Evolutionary conservation across 306 rosid species (phyloP), one percentile per base, ranked within the genome.

Genomic region (Senna siamea): DNA sequence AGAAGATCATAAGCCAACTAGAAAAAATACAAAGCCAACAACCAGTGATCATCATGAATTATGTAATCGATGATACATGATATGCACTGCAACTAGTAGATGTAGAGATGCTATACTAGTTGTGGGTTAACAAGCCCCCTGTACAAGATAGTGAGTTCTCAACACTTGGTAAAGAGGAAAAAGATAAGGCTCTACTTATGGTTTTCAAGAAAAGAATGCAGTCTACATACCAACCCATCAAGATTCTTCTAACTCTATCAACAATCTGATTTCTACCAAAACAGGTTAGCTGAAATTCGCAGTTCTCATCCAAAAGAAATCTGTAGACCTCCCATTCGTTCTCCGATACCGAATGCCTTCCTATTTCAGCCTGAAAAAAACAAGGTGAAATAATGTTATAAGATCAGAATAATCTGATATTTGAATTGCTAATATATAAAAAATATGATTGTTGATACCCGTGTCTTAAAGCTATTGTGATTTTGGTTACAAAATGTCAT

Each of bases 321-420:
- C 85, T 88, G 87, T 88, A 90, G 35, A 90, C 89, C 72, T 90
- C 97, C 97, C 92, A 90, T 85, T 88, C 89, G n/a, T 82, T 92
- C 70, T 77, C 92, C 28, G 86, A 73, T 50, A 88, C 81, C 26
- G 85, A 79, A 77, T 81, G 76, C 83, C 96, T 84, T 72, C 96
- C 93, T 35, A 90, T 90, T 78, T 86, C 93, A 78, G 96, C 96
- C 93, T 88, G 30, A 26, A 60, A 66, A 54, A 68, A 56, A 56
- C 61, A 56, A 66, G 9, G 40, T 9, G 47, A 71, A 32, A 48
- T 41, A 22, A 46, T 22, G 13, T 70, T 23, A 41, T 9, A 20
- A 72, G 11, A 19, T 48, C 43, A 10, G n/a, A 23, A 15, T 66
- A 5, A 19, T 48, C 32, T 15, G n/a, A 23, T 15, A 48, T 48